Evolutionary conservation across 2,329 filamentous ascomycete genomes (phyloP).

Genomic region (Phaeophleospora eucalypticola): DNA sequence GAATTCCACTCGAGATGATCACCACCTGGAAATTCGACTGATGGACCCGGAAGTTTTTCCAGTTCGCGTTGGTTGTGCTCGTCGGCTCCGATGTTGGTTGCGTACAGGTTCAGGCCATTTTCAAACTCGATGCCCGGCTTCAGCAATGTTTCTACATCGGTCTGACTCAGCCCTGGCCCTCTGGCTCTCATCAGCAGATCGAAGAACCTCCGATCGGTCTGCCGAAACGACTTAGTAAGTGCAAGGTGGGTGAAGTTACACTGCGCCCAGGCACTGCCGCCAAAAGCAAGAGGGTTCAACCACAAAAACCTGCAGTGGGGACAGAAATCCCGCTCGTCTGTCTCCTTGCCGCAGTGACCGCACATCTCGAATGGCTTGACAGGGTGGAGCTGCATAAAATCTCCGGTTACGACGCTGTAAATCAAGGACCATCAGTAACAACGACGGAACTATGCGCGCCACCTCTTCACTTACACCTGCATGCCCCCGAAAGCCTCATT

Average conservation of each 20-base stretch:
- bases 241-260: conserved; percentile 53
- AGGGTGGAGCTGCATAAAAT: conserved; percentile 59
- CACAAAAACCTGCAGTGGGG: background rate
- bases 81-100: background rate
- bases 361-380: conserved; percentile 55
- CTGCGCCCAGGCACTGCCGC: conserved; percentile 50
- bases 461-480: background rate
- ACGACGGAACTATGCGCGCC: conserved; percentile 22
- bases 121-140: background rate
- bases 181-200: conserved; percentile 35
- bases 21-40: conserved; percentile 8
- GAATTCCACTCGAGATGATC: conserved; percentile 10
- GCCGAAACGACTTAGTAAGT: conserved; percentile 54
- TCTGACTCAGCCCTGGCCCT: conserved; percentile 1
- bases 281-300: conserved; percentile 18
- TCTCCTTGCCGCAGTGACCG: conserved; percentile 42
- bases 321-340: background rate
- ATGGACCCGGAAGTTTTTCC: background rate
- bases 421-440: background rate
- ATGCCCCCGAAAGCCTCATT: background rate
- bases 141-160: background rate
- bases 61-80: conserved; percentile 3
- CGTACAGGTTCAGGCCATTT: background rate
- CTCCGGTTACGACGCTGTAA: conserved; percentile 42
- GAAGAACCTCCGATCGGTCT: conserved; percentile 52